Conservation (phyloP, 768 basidiomycete species). For the Amanita pseudoporphyria region DNA sequence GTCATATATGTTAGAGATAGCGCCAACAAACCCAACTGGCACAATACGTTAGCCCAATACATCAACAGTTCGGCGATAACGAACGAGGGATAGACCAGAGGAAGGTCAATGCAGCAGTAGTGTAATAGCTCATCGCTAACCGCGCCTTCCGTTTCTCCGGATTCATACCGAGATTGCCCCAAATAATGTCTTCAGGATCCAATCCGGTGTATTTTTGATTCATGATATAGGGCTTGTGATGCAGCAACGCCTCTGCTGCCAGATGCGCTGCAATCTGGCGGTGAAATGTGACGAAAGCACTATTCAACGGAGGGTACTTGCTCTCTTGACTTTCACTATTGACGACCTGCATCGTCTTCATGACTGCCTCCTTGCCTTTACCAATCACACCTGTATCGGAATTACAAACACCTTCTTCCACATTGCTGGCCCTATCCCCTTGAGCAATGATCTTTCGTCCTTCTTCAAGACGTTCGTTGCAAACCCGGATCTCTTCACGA, state of each 20-base stretch:
- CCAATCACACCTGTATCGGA: constrained; percentile 9
- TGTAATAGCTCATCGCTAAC: constrained; percentile 54
- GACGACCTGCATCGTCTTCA: constrained; percentile 8
- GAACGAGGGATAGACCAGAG: constrained; percentile 80
- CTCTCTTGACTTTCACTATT: constrained; percentile 16
- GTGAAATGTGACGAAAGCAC: constrained; percentile 87
- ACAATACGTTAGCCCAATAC: not conserved
- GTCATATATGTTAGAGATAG: constrained; percentile 68
- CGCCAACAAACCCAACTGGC: constrained; percentile 73
- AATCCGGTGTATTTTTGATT: constrained; percentile 68
- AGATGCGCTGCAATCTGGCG: constrained; percentile 90
- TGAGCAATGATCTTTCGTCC: constrained; percentile 30
- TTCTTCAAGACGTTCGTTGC: constrained; percentile 42
- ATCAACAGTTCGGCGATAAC: constrained; percentile 10
- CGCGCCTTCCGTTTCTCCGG: constrained; percentile 76
- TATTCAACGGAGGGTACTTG: constrained; percentile 51
- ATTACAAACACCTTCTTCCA: constrained; percentile 7
- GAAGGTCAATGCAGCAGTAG: constrained; percentile 74
- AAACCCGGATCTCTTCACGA: constrained; percentile 56
- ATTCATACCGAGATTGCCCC: constrained; percentile 83
- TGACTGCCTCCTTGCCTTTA: constrained; percentile 5
- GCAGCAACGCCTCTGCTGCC: constrained; percentile 62
- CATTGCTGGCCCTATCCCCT: constrained; percentile 17
- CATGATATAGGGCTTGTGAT: constrained; percentile 84
- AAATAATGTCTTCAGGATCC: constrained; percentile 83